Evolutionary conservation across 2,329 filamentous ascomycete genomes (phyloP).

Genomic region (Trichoderma guizhouense): DNA sequence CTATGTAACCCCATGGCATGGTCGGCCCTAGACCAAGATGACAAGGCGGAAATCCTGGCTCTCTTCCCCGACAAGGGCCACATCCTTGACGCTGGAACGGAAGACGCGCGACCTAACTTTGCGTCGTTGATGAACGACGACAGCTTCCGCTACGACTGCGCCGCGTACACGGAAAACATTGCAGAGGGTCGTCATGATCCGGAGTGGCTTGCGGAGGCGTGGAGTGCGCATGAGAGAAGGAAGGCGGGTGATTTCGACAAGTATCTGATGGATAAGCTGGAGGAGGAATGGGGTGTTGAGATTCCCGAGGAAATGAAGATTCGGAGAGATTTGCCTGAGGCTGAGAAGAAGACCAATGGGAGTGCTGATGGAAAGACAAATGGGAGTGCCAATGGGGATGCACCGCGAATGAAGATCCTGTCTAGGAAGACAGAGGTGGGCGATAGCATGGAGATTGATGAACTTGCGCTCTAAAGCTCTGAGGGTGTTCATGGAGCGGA

Average conservation of each 20-base stretch:
- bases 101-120: constrained; percentile 40
- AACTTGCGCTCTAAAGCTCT: background rate
- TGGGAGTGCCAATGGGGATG: background rate
- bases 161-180: constrained; percentile 46
- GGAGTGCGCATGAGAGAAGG: constrained; percentile 48
- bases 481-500: background rate
- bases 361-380: background rate
- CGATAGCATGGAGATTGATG: constrained; percentile 5
- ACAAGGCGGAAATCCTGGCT: constrained; percentile 36
- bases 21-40: constrained; percentile 34
- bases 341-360: background rate
- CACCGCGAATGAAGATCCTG: background rate
- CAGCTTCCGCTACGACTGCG: constrained; percentile 46
- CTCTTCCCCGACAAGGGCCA: constrained; percentile 39
- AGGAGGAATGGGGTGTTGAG: constrained; percentile 45
- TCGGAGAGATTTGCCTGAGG: background rate
- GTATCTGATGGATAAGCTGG: constrained; percentile 43
- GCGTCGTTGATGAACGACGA: constrained; percentile 44
- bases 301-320: constrained; percentile 35
- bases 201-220: constrained; percentile 52
- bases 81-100: constrained; percentile 36
- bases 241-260: constrained; percentile 49
- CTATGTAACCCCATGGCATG: constrained; percentile 39
- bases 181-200: constrained; percentile 48
- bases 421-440: background rate